Conservation (phyloP, 2,329 filamentous ascomycete genomes). For the Fusarium nurragi region DNA sequence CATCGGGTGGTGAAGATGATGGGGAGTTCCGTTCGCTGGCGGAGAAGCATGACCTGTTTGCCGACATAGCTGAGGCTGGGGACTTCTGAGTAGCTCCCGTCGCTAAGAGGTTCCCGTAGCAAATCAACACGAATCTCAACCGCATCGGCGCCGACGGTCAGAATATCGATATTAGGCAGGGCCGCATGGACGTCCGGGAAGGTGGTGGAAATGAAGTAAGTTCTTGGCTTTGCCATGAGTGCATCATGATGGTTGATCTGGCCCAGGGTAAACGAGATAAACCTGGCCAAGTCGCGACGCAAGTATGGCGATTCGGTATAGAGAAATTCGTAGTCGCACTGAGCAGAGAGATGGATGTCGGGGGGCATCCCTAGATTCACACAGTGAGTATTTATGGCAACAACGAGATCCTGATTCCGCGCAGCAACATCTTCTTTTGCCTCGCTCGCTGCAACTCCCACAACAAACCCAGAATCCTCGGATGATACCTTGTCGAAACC, state of each 20-base stretch:
- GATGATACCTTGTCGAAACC: conserved; percentile 63
- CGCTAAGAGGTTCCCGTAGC: conserved; percentile 73
- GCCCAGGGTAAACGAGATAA: conserved; percentile 80
- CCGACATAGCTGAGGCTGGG: conserved; percentile 86
- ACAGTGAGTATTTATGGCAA: conserved; percentile 80
- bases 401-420: conserved; percentile 67
- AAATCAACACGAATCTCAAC: conserved; percentile 87
- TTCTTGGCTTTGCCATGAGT: conserved; percentile 79
- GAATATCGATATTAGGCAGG: conserved; percentile 83
- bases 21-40: conserved; percentile 86
- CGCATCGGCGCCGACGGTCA: conserved; percentile 86
- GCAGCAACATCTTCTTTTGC: conserved; percentile 66
- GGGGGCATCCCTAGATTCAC: conserved; percentile 75
- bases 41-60: conserved; percentile 84
- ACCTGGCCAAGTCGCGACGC: conserved; percentile 79
- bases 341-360: conserved; percentile 70
- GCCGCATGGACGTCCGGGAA: conserved; percentile 87
- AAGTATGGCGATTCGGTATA: conserved; percentile 79
- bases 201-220: conserved; percentile 87
- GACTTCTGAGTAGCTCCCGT: conserved; percentile 70
- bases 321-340: conserved; percentile 87
- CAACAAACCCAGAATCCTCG: conserved; percentile 70
- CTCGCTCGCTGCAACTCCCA: conserved; percentile 69
- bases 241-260: conserved; percentile 82
- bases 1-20: conserved; percentile 90